Evolutionary conservation across 2,329 filamentous ascomycete species (phyloP).

Genomic region (Epichloe gansuensis): DNA sequence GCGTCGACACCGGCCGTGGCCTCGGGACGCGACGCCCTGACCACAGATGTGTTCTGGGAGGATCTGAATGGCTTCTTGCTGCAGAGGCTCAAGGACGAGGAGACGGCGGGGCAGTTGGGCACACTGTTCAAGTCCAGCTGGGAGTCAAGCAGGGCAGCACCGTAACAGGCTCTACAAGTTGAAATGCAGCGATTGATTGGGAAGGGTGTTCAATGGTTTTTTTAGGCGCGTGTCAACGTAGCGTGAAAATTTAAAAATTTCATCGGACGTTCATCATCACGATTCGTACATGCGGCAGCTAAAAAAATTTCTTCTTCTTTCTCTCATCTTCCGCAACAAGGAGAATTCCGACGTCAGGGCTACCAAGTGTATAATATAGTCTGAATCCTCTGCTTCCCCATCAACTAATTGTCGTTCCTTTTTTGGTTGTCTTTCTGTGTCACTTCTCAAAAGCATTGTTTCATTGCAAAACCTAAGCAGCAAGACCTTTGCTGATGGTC

Average conservation of each 20-base stretch:
- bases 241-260: background rate
- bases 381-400: background rate
- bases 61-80: slow-evolving; percentile 73
- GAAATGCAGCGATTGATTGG: background rate
- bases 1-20: slow-evolving; percentile 15
- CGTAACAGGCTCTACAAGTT: slow-evolving; percentile 8
- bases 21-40: slow-evolving; percentile 48
- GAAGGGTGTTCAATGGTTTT: background rate
- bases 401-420: background rate
- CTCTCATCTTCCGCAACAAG: background rate
- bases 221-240: background rate
- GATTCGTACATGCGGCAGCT: background rate
- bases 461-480: slow-evolving; percentile 25
- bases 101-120: slow-evolving; percentile 50
- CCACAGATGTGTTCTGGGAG: slow-evolving; percentile 69
- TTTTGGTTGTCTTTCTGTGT: background rate
- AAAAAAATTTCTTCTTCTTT: background rate
- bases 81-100: slow-evolving; percentile 64
- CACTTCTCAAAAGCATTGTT: background rate
- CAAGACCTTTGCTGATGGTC: slow-evolving; percentile 51
- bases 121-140: slow-evolving; percentile 60
- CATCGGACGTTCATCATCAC: background rate
- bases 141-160: slow-evolving; percentile 33
- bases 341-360: slow-evolving; percentile 2
- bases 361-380: slow-evolving; percentile 3